These are phyloP conservation scores for Malus hybrid DNA, from an alignment of 331 rosid genomes.

Conservation along the genomic window DNA sequence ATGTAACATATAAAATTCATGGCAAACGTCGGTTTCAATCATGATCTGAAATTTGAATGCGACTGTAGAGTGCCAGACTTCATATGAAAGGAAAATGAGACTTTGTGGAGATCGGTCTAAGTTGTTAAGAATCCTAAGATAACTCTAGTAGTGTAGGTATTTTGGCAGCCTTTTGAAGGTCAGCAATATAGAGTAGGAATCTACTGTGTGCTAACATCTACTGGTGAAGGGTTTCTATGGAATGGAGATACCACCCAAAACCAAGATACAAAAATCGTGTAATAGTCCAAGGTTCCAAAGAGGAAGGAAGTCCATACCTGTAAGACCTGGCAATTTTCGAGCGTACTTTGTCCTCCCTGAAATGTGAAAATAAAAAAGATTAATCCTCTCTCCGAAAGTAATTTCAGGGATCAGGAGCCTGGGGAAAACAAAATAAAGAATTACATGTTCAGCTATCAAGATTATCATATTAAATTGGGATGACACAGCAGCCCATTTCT, in stretches of 20 bases:
- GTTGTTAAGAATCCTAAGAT: not conserved
- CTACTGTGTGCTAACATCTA: not conserved
- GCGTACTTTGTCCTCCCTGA: conserved; percentile 89
- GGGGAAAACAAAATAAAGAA: not conserved
- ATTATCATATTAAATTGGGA: not conserved
- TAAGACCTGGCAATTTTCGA: conserved; percentile 88
- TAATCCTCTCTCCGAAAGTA: conserved; percentile 13
- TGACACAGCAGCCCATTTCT: not conserved
- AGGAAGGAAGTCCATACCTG: conserved; percentile 42
- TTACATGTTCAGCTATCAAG: not conserved
- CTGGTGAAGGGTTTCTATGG: not conserved
- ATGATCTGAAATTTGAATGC: not conserved
- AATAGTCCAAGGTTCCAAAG: not conserved
- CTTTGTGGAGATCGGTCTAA: not conserved
- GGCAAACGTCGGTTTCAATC: not conserved
- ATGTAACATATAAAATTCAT: not conserved
- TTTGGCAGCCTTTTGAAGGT: not conserved
- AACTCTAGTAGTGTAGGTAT: not conserved
- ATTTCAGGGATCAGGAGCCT: not conserved
- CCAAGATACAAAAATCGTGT: not conserved
- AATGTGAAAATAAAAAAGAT: conserved; percentile 24
- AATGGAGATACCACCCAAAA: not conserved
- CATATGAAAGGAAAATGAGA: not conserved
- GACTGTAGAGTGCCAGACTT: not conserved
- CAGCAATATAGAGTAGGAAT: not conserved